Evolutionary conservation across 306 rosid species (phyloP).

Genomic region (Delonix regia): DNA sequence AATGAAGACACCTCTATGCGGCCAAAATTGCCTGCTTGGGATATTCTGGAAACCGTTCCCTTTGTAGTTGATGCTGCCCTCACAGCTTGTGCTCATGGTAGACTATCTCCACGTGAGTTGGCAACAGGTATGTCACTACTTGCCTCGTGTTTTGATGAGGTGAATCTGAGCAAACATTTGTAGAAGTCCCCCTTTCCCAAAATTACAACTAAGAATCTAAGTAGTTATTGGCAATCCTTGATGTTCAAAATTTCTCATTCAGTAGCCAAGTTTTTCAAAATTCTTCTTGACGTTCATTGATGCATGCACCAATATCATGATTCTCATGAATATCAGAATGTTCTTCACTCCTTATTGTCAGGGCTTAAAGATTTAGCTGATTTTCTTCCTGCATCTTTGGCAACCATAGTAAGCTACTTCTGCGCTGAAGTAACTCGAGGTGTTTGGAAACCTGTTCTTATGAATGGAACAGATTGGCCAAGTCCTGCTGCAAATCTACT

Average conservation of each 20-base stretch:
- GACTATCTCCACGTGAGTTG: conserved; percentile 91
- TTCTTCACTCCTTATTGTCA: conserved; percentile 34
- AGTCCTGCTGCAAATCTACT: conserved; percentile 94
- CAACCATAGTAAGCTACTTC: conserved; percentile 85
- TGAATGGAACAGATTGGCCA: conserved; percentile 99
- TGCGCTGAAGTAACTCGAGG: conserved; percentile 96
- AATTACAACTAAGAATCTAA: background rate
- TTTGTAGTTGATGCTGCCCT: conserved; percentile 95
- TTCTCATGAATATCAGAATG: background rate
- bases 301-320: conserved; percentile 11
- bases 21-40: conserved; percentile 98
- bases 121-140: conserved; percentile 72
- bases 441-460: conserved; percentile 89
- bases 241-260: background rate
- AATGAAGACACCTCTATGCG: conserved; percentile 68
- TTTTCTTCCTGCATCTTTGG: conserved; percentile 94
- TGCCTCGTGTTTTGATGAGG: background rate
- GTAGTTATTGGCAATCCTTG: background rate
- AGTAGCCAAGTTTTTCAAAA: background rate
- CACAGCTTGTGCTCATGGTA: conserved; percentile 94
- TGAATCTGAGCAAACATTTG: background rate
- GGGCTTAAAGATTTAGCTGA: conserved; percentile 98
- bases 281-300: background rate
- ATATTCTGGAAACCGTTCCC: conserved; percentile 92
- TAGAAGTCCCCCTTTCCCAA: background rate